phyloP scores from a whole-genome alignment of 805 yeast genomes.

The Candida morakotiae region DNA sequence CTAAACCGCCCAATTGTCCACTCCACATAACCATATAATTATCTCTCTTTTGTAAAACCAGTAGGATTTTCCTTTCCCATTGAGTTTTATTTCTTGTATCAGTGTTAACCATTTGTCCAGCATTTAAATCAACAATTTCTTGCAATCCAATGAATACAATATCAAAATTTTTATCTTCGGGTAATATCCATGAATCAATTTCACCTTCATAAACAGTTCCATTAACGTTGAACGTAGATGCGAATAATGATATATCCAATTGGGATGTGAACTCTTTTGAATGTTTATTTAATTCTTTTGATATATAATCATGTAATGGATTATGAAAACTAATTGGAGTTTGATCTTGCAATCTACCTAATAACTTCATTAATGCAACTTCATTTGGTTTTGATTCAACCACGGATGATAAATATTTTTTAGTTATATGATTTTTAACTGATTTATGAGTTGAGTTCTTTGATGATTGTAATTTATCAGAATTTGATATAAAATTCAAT shows the following conservation, averaged over 20 bases:
- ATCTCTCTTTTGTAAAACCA: conserved; percentile 35
- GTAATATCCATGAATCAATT: conserved; percentile 43
- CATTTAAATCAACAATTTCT: conserved; percentile 75
- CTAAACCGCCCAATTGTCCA: conserved; percentile 83
- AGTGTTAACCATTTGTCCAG: conserved; percentile 77
- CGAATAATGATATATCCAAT: conserved; percentile 39
- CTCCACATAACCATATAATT: conserved; percentile 61
- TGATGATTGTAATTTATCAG: conserved; percentile 38
- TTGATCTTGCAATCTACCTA: conserved; percentile 48
- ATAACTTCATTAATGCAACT: conserved; percentile 42
- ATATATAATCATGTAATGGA: conserved; percentile 53
- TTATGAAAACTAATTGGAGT: conserved; percentile 41
- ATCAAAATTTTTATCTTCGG: conserved; percentile 49
- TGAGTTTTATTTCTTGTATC: conserved; percentile 57
- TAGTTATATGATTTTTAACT: conserved; percentile 32
- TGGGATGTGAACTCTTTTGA: conserved; percentile 36
- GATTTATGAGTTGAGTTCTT: conserved; percentile 34
- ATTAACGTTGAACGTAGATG: conserved; percentile 54
- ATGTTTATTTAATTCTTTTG: conserved; percentile 36
- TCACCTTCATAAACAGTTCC: conserved; percentile 43
- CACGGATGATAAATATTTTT: conserved; percentile 39
- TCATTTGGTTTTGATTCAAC: conserved; percentile 36
- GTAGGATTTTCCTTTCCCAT: conserved; percentile 65
- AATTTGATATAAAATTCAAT: conserved; percentile 33
- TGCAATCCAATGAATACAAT: conserved; percentile 81